Evolutionary conservation across 2,329 filamentous ascomycete species (phyloP), one percentile per base, ranked within the genome.

Genomic region (Ophiostoma pallidulum): DNA sequence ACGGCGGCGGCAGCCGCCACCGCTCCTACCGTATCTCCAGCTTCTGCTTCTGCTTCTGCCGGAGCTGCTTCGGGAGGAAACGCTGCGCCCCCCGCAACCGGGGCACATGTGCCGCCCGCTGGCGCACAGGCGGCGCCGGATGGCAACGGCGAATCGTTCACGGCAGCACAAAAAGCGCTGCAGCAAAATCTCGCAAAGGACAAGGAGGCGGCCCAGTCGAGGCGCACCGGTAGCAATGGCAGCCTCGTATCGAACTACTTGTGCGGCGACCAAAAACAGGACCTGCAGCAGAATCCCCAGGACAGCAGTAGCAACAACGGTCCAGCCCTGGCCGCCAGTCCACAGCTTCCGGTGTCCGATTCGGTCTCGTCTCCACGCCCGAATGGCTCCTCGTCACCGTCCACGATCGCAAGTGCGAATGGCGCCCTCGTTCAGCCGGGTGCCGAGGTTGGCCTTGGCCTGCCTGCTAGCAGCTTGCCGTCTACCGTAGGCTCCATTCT

Each of bases 401-500:
- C 16, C 1, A 28, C 35, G 1, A 26, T 18, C 9, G 43, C 37
- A 5, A 29, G n/a, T 6, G 20, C 36, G n/a, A n/a, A n/a, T 1
- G 14, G 5, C 7, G 16, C 36, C 1, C 19, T 40, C 7, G 18
- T 33, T 14, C 37, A 45, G 8, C 35, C 35, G 4, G 35, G 26
- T 18, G 8, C 29, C 4, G 45, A 47, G 7, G 32, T 35, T 13
- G 45, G 49, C 26, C 41, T 42, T 4, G 32, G 41, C 8, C 9
- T 48, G 4, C 16, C 24, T 2, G 36, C 10, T 12, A 24, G 20
- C 18, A 50, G 45, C 20, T 12, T 43, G n/a, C 60, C 65, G 4
- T 62, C 65, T 4, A 63, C 65, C 3, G 63, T 64, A 10, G 64
- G 69, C n/a, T 60, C 66, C 0, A 65, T 66, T 5, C 52, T 64